Evolutionary conservation across 2,329 filamentous ascomycete genomes (phyloP).

Genomic region (Phialophora chinensis): DNA sequence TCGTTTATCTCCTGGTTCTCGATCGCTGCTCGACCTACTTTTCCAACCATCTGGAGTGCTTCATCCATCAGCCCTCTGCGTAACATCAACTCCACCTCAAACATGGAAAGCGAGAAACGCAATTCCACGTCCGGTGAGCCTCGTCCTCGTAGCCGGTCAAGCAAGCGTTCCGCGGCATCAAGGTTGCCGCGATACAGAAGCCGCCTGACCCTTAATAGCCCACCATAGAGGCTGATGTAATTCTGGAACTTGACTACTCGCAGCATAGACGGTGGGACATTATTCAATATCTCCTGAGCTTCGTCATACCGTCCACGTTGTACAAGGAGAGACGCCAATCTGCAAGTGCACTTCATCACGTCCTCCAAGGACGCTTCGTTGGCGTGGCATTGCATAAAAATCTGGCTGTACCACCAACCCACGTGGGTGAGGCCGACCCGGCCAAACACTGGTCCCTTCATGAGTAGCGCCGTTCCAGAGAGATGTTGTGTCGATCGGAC

Average conservation of each 20-base stretch:
- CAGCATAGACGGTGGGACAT: constrained; percentile 65
- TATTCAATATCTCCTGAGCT: constrained; percentile 66
- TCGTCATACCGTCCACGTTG: constrained; percentile 73
- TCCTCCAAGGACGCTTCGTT: constrained; percentile 74
- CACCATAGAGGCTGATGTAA: constrained; percentile 51
- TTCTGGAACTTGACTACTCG: constrained; percentile 80
- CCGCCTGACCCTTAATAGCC: constrained; percentile 50
- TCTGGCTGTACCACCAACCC: constrained; percentile 66
- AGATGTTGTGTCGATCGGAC: constrained; percentile 74
- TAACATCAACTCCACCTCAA: constrained; percentile 65
- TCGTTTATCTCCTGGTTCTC: constrained; percentile 59
- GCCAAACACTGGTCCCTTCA: constrained; percentile 75
- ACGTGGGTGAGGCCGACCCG: constrained; percentile 69
- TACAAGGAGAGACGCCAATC: constrained; percentile 69
- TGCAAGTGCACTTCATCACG: constrained; percentile 73
- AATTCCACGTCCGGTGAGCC: constrained; percentile 64
- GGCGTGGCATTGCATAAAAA: constrained; percentile 76
- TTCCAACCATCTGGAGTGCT: constrained; percentile 62
- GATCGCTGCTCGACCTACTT: constrained; percentile 57
- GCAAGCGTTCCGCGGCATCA: constrained; percentile 61
- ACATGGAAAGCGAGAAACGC: constrained; percentile 62
- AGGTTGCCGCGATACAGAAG: constrained; percentile 59
- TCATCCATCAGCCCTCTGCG: constrained; percentile 58
- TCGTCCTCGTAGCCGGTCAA: constrained; percentile 62
- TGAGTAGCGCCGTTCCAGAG: constrained; percentile 74